Percentiles rank a stretch among this genome's conserved stretches.
phyloP scores from a whole-genome alignment of 2,329 filamentous ascomycete genomes.

The Mariannaea elegans region DNA sequence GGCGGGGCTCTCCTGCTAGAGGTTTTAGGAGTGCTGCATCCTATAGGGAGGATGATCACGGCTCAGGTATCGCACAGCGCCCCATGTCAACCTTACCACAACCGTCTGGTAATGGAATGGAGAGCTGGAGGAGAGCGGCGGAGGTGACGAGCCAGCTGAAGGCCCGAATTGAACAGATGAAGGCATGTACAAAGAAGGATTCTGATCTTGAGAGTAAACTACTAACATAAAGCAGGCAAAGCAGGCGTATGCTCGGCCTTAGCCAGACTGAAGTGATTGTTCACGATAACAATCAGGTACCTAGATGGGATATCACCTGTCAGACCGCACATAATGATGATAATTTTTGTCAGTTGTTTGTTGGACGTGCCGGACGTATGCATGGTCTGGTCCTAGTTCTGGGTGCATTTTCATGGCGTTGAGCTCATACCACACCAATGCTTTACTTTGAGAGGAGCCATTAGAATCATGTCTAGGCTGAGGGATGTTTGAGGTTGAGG shows the following conservation, averaged over 20 bases:
- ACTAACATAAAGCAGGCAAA: constrained; percentile 50
- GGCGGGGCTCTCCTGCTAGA: constrained; percentile 67
- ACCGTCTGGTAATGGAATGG: constrained; percentile 53
- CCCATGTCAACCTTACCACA: constrained; percentile 49
- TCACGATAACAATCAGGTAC: constrained; percentile 7
- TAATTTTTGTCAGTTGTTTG: constrained; percentile 33
- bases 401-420: constrained; percentile 43
- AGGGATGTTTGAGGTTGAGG: constrained; percentile 29
- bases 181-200: constrained; percentile 58
- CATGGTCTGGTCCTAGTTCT: constrained; percentile 33
- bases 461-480: constrained; percentile 32
- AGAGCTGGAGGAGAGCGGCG: constrained; percentile 96
- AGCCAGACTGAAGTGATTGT: not conserved
- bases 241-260: constrained; percentile 59
- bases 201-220: not conserved
- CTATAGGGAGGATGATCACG: constrained; percentile 47
- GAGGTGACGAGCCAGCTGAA: constrained; percentile 98
- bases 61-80: constrained; percentile 41
- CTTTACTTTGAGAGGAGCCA: constrained; percentile 33
- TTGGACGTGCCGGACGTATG: constrained; percentile 33
- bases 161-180: constrained; percentile 98
- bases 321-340: constrained; percentile 36
- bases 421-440: constrained; percentile 39
- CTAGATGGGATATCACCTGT: constrained; percentile 14
- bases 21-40: constrained; percentile 55